These are phyloP conservation scores for Geotrichum fermentans DNA, from an alignment of 1,139 yeast genomes.

Conservation along the genomic window DNA sequence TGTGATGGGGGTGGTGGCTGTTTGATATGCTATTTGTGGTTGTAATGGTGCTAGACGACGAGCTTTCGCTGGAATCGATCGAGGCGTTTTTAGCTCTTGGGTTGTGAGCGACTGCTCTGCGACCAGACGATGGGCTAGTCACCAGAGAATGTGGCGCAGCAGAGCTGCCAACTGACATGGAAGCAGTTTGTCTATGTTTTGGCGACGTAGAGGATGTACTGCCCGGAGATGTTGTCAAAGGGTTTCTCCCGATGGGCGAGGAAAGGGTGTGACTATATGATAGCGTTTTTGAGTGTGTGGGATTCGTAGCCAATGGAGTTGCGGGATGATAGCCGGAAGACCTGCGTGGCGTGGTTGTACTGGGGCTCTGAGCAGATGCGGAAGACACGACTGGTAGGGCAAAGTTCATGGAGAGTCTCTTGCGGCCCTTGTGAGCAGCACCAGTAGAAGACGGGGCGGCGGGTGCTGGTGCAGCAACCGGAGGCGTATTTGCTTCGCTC, in stretches of 20 bases:
- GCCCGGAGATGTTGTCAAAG: neutral
- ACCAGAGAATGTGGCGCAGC: neutral
- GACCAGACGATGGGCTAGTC: neutral
- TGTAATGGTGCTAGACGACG: neutral
- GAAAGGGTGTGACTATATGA: neutral
- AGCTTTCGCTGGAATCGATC: conserved; percentile 8
- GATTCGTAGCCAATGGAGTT: neutral
- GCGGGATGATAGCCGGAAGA: conserved; percentile 2
- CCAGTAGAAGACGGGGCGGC: conserved; percentile 6
- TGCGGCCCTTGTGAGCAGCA: conserved; percentile 22
- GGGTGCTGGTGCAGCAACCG: neutral
- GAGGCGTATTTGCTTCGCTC: neutral
- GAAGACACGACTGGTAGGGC: conserved; percentile 28
- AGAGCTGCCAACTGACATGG: neutral
- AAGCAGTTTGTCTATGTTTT: conserved; percentile 5
- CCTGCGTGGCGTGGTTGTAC: neutral
- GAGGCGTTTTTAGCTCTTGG: conserved; percentile 5
- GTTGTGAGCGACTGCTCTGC: neutral
- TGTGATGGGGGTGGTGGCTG: neutral
- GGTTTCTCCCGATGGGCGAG: conserved; percentile 1
- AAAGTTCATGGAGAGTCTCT: conserved; percentile 31
- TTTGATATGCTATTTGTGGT: neutral
- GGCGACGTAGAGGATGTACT: neutral
- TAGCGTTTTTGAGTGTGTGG: conserved; percentile 5
- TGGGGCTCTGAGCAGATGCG: conserved; percentile 1